phyloP scores from a whole-genome alignment of 345 rosid genomes.

The Geranium rotundifolium region DNA sequence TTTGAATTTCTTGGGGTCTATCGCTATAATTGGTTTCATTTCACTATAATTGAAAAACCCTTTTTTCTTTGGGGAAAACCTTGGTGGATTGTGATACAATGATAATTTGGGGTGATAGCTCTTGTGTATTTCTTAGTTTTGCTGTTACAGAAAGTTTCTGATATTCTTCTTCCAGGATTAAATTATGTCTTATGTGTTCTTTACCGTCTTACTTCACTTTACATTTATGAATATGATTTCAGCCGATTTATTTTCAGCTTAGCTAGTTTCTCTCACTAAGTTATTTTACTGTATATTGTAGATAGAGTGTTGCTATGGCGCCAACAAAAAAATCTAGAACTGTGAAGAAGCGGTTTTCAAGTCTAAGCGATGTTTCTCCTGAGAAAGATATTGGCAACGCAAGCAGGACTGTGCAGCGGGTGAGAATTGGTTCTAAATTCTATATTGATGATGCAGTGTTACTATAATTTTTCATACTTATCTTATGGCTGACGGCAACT shows the following conservation, averaged over 20 bases:
- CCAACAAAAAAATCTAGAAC: conserved; percentile 73
- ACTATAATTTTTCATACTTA: not conserved
- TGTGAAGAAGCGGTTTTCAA: conserved; percentile 54
- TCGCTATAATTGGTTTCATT: not conserved
- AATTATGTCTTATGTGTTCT: too few species aligned
- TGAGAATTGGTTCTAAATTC: conserved; percentile 20
- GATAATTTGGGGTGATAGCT: too few species aligned
- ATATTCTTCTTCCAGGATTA: too few species aligned
- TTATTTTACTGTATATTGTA: conserved; percentile 12
- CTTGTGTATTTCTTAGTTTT: too few species aligned
- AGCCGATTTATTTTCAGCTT: not conserved
- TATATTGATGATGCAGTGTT: not conserved
- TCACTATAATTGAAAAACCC: too few species aligned
- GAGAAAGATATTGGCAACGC: conserved; percentile 46
- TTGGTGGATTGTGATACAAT: too few species aligned
- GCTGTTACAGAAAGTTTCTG: too few species aligned
- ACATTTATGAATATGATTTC: not conserved
- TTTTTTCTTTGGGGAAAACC: too few species aligned
- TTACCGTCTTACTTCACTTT: too few species aligned
- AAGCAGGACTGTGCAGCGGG: conserved; percentile 50
- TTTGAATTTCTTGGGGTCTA: not conserved
- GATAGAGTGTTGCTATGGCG: conserved; percentile 38
- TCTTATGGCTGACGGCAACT: not conserved
- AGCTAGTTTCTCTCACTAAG: too few species aligned
- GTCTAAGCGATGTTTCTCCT: conserved; percentile 47